phyloP scores from a whole-genome alignment of 2,329 filamentous ascomycete species.

The Ceratocystis diversiconidia region DNA sequence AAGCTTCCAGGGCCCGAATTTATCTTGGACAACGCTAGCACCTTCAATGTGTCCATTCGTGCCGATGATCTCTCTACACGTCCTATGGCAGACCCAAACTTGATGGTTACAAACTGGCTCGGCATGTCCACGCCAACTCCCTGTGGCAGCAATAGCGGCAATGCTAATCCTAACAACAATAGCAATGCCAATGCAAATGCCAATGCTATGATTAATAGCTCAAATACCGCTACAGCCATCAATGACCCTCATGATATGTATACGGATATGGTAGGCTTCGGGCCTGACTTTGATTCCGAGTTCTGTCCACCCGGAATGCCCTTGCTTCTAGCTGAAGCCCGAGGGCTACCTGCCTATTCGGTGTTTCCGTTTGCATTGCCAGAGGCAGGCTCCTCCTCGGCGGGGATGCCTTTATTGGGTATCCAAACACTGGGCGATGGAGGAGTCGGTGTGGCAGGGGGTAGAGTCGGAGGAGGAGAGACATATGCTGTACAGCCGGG shows the following conservation, averaged over 20 bases:
- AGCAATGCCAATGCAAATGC: background rate
- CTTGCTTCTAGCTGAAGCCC: slow-evolving; percentile 18
- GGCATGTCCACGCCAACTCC: background rate
- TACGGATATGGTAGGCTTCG: background rate
- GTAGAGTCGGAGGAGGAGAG: background rate
- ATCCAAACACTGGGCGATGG: slow-evolving; percentile 1
- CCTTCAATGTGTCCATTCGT: slow-evolving; percentile 7
- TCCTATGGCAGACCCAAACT: background rate
- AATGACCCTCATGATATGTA: background rate
- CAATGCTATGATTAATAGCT: background rate
- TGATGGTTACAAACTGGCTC: slow-evolving; percentile 1
- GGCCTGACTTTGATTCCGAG: slow-evolving; percentile 17
- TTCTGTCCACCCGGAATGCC: slow-evolving; percentile 19
- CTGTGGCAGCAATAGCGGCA: background rate
- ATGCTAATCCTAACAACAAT: background rate
- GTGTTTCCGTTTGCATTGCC: slow-evolving; percentile 13
- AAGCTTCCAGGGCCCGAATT: slow-evolving; percentile 6
- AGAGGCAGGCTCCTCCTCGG: background rate
- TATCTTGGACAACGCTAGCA: slow-evolving; percentile 10
- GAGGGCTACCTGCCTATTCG: slow-evolving; percentile 17
- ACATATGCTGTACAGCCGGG: background rate
- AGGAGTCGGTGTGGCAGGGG: background rate
- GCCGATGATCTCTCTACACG: slow-evolving; percentile 1
- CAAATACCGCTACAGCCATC: background rate
- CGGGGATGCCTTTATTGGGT: background rate